phyloP scores from a whole-genome alignment of 805 yeast genomes.

The Zygoascus tannicola region DNA sequence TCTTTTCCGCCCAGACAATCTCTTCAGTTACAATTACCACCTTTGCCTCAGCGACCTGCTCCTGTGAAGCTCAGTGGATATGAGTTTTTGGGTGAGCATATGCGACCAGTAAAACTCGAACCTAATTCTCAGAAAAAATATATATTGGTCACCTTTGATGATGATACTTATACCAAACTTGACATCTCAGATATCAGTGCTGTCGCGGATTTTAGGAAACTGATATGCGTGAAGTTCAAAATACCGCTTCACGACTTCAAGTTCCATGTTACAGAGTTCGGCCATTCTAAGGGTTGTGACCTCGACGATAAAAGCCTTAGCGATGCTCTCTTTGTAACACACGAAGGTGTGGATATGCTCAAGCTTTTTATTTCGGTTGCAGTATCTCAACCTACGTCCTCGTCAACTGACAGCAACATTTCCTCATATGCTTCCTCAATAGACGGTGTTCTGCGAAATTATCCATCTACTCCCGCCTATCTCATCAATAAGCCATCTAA shows the following conservation, averaged over 20 bases:
- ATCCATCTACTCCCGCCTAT: conserved; percentile 65
- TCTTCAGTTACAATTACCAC: conserved; percentile 1
- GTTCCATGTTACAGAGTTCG: conserved; percentile 62
- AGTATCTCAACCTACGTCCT: not conserved
- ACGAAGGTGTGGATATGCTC: conserved; percentile 17
- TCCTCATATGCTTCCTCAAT: conserved; percentile 2
- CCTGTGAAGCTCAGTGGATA: not conserved
- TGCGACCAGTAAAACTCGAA: not conserved
- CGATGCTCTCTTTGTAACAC: conserved; percentile 11
- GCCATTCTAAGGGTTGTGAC: conserved; percentile 33
- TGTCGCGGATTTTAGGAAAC: not conserved
- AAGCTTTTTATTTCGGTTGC: not conserved
- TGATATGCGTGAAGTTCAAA: not conserved
- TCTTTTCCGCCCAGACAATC: not conserved
- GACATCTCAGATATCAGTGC: not conserved
- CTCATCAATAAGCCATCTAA: conserved; percentile 39
- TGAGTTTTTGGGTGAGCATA: conserved; percentile 33
- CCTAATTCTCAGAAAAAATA: not conserved
- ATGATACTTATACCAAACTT: not conserved
- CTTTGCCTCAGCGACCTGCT: not conserved
- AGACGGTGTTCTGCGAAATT: conserved; percentile 19
- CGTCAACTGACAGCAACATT: conserved; percentile 3
- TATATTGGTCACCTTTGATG: conserved; percentile 4
- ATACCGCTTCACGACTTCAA: conserved; percentile 12
- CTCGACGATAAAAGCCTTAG: conserved; percentile 16